Conservation (phyloP, 768 basidiomycete genomes). For the Suillus occidentalis region DNA sequence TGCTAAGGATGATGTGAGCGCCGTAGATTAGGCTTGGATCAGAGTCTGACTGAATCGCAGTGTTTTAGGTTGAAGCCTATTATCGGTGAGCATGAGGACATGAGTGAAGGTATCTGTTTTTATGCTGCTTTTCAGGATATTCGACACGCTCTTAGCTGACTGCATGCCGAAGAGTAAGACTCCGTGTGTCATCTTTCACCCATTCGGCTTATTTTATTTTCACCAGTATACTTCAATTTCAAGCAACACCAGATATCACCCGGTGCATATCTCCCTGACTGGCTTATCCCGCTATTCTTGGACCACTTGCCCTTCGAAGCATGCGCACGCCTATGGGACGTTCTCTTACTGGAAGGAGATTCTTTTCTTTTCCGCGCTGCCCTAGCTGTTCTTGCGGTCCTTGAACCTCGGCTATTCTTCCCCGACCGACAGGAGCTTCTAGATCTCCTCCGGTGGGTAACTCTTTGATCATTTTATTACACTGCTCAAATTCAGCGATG, state of each 20-base stretch:
- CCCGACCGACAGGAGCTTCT: slow-evolving; percentile 79
- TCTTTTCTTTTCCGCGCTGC: slow-evolving; percentile 85
- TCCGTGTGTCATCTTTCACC: background rate
- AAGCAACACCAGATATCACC: slow-evolving; percentile 92
- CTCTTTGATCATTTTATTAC: slow-evolving; percentile 4
- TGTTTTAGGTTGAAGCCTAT: slow-evolving; percentile 81
- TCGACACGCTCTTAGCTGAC: slow-evolving; percentile 89
- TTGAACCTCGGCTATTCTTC: slow-evolving; percentile 87
- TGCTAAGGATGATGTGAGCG: slow-evolving; percentile 76
- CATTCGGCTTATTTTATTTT: slow-evolving; percentile 3
- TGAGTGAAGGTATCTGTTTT: background rate
- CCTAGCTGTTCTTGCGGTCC: slow-evolving; percentile 77
- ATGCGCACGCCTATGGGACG: slow-evolving; percentile 88
- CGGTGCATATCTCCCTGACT: slow-evolving; percentile 76
- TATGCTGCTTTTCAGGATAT: slow-evolving; percentile 55
- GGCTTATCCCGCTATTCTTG: slow-evolving; percentile 80
- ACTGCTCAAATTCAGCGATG: slow-evolving; percentile 12
- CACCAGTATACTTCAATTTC: slow-evolving; percentile 87
- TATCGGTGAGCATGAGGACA: slow-evolving; percentile 57
- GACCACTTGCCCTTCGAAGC: slow-evolving; percentile 91
- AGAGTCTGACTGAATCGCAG: slow-evolving; percentile 28
- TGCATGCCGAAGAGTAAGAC: slow-evolving; percentile 87
- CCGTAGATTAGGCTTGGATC: slow-evolving; percentile 12
- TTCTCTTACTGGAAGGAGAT: slow-evolving; percentile 84
- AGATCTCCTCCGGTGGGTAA: slow-evolving; percentile 67